Percentiles rank a stretch among this genome's conserved stretches.
Conservation (phyloP, 257 asterid genomes). For the Petunia axillaris region DNA sequence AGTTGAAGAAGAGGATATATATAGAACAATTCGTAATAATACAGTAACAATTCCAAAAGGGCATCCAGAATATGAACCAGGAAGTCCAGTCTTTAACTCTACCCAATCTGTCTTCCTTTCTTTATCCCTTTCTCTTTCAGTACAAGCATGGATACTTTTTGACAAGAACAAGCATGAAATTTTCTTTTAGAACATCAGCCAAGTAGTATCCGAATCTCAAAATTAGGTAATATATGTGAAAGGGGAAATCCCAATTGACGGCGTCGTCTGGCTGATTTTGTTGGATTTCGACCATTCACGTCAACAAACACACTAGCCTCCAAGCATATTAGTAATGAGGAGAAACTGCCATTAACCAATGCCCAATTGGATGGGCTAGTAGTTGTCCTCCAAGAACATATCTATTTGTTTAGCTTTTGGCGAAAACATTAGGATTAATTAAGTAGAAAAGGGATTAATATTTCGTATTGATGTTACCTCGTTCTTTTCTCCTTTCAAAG, state of each 20-base stretch:
- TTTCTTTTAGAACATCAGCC: neutral
- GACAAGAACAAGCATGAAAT: neutral
- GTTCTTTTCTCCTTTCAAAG: neutral
- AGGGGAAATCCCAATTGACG: neutral
- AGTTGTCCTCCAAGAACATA: too few species aligned
- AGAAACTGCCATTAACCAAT: neutral
- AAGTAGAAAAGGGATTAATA: neutral
- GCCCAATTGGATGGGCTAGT: neutral
- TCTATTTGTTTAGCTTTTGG: neutral
- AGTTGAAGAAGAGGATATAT: neutral
- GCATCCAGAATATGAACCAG: neutral
- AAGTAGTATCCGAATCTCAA: neutral
- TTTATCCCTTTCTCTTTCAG: neutral
- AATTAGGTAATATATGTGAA: constrained; percentile 1
- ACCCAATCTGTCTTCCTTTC: constrained; percentile 4
- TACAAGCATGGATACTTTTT: neutral
- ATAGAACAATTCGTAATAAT: neutral
- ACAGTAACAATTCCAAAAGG: constrained; percentile 3
- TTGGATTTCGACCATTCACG: neutral
- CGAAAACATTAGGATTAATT: neutral
- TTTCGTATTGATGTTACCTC: neutral
- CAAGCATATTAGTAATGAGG: neutral
- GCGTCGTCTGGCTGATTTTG: neutral
- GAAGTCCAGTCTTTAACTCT: neutral
- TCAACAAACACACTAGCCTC: neutral